phyloP scores from a whole-genome alignment of 108 stramenopile genomes.

The Pseudonitzschia multiseries region DNA sequence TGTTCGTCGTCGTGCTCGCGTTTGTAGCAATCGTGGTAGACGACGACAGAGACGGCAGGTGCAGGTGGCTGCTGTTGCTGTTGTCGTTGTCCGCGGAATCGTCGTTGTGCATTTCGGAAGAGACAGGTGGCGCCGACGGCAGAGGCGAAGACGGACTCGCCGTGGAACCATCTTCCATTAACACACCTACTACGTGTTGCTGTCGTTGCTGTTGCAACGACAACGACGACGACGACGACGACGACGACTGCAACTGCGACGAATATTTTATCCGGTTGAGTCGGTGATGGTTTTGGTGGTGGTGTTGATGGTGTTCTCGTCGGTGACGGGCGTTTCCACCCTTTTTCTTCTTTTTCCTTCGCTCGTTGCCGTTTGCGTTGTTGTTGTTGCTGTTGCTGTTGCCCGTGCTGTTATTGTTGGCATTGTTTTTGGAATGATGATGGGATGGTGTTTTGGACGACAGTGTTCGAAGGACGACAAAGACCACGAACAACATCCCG shows the following conservation, averaged over 20 bases:
- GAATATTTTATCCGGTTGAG: conserved; percentile 5
- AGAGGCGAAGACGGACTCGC: not conserved
- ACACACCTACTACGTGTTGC: no score
- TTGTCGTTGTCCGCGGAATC: not conserved
- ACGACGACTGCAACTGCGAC: not conserved
- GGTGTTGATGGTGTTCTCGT: not conserved
- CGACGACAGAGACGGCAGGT: not conserved
- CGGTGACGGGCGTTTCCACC: conserved; percentile 12
- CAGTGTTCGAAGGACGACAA: conserved; percentile 40
- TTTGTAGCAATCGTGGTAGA: not conserved
- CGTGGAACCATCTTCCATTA: not conserved
- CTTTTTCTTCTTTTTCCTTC: conserved; percentile 45
- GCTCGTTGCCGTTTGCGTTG: not conserved
- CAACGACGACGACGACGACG: not conserved
- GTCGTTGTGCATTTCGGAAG: not conserved
- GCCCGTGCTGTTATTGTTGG: not conserved
- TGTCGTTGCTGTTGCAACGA: not conserved
- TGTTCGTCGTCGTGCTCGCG: not conserved
- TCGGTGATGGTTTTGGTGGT: conserved; percentile 3
- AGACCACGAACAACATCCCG: conserved; percentile 41
- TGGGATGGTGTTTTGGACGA: conserved; percentile 16
- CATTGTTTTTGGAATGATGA: not conserved
- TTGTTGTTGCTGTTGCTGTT: not conserved
- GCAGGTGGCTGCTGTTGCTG: not conserved
- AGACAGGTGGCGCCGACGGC: not conserved